Percentiles rank a stretch among this genome's conserved stretches.
Evolutionary conservation across 2,329 filamentous ascomycete species (phyloP).

Genomic region (Epichloe scottii): DNA sequence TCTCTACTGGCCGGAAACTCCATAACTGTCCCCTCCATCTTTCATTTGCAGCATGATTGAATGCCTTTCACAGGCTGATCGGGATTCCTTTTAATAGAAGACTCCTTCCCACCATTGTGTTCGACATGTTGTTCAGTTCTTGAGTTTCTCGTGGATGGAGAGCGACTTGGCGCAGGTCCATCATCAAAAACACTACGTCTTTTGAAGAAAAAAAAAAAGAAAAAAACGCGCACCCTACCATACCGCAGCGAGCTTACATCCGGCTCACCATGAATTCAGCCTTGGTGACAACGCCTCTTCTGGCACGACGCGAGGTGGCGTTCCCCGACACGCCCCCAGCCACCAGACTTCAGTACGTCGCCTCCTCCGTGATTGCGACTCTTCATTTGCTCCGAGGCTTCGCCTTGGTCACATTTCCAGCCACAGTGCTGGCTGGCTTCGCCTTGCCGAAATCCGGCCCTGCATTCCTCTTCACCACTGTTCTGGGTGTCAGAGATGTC

Average conservation of each 20-base stretch:
- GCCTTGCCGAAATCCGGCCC: slow-evolving; percentile 16
- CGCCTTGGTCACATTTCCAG: slow-evolving; percentile 16
- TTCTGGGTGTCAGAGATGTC: slow-evolving; percentile 20
- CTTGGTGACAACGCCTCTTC: slow-evolving; percentile 6
- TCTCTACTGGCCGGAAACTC: too few relatives aligned
- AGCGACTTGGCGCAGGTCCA: too few relatives aligned
- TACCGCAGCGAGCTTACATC: not conserved
- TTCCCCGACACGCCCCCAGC: not conserved
- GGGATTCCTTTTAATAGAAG: too few relatives aligned
- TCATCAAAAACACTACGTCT: too few relatives aligned
- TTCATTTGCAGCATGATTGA: too few relatives aligned
- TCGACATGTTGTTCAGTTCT: too few relatives aligned
- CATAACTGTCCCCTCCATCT: too few relatives aligned
- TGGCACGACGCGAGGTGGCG: not conserved
- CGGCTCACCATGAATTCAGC: not conserved
- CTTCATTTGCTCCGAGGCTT: slow-evolving; percentile 18
- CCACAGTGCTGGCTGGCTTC: slow-evolving; percentile 17
- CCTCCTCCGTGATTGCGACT: slow-evolving; percentile 13
- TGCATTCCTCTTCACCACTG: slow-evolving; percentile 17
- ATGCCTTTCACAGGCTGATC: too few relatives aligned
- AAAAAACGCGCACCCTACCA: not conserved
- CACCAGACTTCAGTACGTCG: slow-evolving; percentile 12
- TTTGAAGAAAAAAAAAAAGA: not conserved
- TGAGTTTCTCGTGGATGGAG: too few relatives aligned
- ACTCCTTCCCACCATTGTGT: too few relatives aligned